These are phyloP conservation scores for Coemansia sp. DNA, from an alignment of 192 early-diverging fungal species.

Conservation along the genomic window DNA sequence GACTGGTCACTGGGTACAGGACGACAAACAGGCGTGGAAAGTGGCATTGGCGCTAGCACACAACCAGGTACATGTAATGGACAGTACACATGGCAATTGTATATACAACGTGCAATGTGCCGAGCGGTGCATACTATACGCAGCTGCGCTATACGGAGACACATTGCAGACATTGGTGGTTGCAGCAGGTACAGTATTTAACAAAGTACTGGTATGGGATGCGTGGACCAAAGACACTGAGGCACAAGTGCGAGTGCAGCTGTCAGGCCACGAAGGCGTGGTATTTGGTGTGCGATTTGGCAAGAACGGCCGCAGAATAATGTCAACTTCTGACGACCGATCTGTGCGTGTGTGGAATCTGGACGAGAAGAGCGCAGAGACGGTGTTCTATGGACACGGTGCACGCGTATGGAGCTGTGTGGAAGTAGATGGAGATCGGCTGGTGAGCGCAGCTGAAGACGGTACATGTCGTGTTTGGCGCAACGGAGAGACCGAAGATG, in stretches of 20 bases:
- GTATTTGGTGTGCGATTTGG: slow-evolving; percentile 76
- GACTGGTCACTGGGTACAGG: slow-evolving; percentile 67
- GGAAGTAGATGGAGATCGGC: slow-evolving; percentile 47
- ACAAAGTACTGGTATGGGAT: slow-evolving; percentile 72
- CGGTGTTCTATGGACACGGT: slow-evolving; percentile 64
- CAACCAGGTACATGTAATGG: slow-evolving; percentile 59
- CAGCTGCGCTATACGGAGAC: slow-evolving; percentile 69
- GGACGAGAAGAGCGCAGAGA: background rate
- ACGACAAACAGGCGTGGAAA: slow-evolving; percentile 1
- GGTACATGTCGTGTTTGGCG: slow-evolving; percentile 12
- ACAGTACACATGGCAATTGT: background rate
- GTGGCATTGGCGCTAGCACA: slow-evolving; percentile 73
- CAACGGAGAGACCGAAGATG: background rate
- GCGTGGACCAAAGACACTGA: background rate
- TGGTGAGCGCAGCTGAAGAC: slow-evolving; percentile 69
- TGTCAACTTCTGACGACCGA: slow-evolving; percentile 81
- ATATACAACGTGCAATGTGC: slow-evolving; percentile 58
- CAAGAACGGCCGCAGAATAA: slow-evolving; percentile 55
- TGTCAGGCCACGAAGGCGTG: slow-evolving; percentile 60
- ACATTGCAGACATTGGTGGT: slow-evolving; percentile 55
- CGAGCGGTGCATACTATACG: slow-evolving; percentile 73
- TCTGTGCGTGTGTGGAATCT: slow-evolving; percentile 73
- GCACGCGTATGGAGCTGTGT: slow-evolving; percentile 80
- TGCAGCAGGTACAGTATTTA: slow-evolving; percentile 83
- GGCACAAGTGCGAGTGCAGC: background rate